Evolutionary conservation across 1,284 basidiomycete genomes (phyloP), one percentile per base, ranked within the genome.

Genomic region (Leccinum pseudoinsigne): DNA sequence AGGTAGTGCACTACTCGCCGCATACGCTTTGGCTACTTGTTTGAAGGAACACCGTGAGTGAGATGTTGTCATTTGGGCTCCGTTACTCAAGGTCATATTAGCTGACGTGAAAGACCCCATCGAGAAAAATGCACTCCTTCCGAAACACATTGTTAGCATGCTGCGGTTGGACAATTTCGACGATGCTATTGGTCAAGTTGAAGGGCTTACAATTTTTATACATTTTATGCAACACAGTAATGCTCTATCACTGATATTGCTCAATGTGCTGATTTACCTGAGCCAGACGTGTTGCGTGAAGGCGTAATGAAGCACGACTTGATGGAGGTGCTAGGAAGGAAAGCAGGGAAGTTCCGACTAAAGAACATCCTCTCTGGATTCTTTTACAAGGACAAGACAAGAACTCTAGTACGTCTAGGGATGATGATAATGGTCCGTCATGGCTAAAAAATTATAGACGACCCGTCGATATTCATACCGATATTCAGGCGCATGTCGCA

Each of bases 311-410:
- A 23, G 23, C 23, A 59, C 21, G 11, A 59, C 1, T 69, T 74
- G n/a, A 64, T 59, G 0, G n/a, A 64, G n/a, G 61, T 73, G 45
- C 28, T 74, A 18, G 16, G 56, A 4, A 28, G 1, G 9, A 72
- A 74, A 51, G 54, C 72, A 2, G 60, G 18, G 10, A 58, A 50
- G 11, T 21, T 21, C 21, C 21, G 64, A 11, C 10, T 58, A 9
- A 62, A 63, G 9, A 66, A 74, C n/a, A 58, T 61, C 9, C 58
- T 71, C 50, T 72, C 71, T 3, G 23, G 23, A 23, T 23, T 23
- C 23, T 23, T 23, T 23, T 23, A 62, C 18, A 62, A 74, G 60
- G 61, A 73, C 3, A 73, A 50, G 5, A 54, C 23, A 23, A 23
- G 23, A 23, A 3, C 23, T 23, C 23, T 23, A 2, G 64, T 69